A percentile compares a stretch with the other conserved stretches of the same genome.
Evolutionary conservation across 768 basidiomycete species (phyloP).

Genomic region (Kockovaella imperatae): DNA sequence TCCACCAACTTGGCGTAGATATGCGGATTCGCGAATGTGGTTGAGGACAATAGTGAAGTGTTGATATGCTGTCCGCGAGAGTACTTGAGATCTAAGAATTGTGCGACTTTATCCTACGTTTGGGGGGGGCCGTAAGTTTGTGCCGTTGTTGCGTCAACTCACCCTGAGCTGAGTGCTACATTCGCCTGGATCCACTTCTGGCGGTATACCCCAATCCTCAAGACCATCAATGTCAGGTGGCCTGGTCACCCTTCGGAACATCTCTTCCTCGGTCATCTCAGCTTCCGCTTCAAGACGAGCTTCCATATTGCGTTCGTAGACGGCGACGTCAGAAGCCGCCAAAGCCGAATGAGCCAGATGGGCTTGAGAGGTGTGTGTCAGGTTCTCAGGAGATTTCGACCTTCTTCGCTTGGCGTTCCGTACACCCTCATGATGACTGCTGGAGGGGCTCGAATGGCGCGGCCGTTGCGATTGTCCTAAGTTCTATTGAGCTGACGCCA

Average conservation of each 20-base stretch:
- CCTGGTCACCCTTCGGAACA: slow-evolving; percentile 21
- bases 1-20: slow-evolving; percentile 93
- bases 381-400: slow-evolving; percentile 11
- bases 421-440: neutral
- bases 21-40: slow-evolving; percentile 91
- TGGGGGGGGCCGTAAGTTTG: neutral
- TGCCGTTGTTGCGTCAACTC: neutral
- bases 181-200: slow-evolving; percentile 18
- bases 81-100: slow-evolving; percentile 67
- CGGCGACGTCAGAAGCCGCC: neutral
- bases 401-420: neutral
- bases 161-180: slow-evolving; percentile 19
- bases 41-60: slow-evolving; percentile 84
- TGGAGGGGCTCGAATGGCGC: neutral
- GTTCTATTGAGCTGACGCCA: too few relatives aligned
- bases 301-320: neutral
- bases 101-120: slow-evolving; percentile 64
- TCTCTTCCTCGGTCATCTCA: slow-evolving; percentile 32
- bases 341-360: slow-evolving; percentile 12
- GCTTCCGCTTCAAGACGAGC: slow-evolving; percentile 5
- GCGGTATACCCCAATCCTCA: slow-evolving; percentile 41
- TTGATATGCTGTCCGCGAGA: slow-evolving; percentile 83
- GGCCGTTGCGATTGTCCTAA: too few relatives aligned
- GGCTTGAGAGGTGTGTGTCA: slow-evolving; percentile 29
- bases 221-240: slow-evolving; percentile 20